These are phyloP conservation scores for Neonectria ditissima DNA, from an alignment of 2,329 filamentous ascomycete genomes.

Conservation along the genomic window DNA sequence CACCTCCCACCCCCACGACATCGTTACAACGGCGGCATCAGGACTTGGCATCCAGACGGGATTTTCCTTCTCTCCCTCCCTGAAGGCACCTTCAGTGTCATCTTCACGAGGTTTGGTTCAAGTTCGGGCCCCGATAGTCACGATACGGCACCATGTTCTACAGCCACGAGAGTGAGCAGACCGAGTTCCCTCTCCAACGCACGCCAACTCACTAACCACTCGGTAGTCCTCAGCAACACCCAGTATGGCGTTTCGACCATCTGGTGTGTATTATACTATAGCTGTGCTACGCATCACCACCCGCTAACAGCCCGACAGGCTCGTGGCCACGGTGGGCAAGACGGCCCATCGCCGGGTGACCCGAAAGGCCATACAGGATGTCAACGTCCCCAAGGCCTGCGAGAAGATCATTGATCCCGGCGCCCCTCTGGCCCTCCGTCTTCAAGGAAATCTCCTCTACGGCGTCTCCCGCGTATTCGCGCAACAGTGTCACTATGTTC, in stretches of 20 bases:
- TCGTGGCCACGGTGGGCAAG: conserved; percentile 89
- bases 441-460: conserved; percentile 90
- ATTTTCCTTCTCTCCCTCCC: neutral
- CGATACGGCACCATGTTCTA: conserved; percentile 79
- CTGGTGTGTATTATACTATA: conserved; percentile 70
- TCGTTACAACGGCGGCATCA: conserved; percentile 7
- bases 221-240: conserved; percentile 80
- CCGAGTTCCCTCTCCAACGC: neutral
- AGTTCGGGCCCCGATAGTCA: neutral
- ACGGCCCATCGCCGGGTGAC: conserved; percentile 79
- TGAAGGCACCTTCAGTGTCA: neutral
- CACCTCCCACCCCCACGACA: conserved; percentile 25
- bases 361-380: conserved; percentile 87
- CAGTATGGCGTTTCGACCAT: conserved; percentile 95
- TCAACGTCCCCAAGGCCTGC: conserved; percentile 88
- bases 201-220: conserved; percentile 39
- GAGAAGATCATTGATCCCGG: conserved; percentile 85
- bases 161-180: conserved; percentile 84
- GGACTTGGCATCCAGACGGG: conserved; percentile 1
- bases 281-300: no score
- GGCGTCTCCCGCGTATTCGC: conserved; percentile 87
- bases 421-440: conserved; percentile 87
- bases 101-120: neutral
- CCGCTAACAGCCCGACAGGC: conserved; percentile 65
- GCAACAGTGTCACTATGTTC: conserved; percentile 88